Percentiles rank a stretch among this genome's conserved stretches.
Evolutionary conservation across 495 filamentous ascomycete genomes (phyloP).

Genomic region (Jackrogersella multiformis): DNA sequence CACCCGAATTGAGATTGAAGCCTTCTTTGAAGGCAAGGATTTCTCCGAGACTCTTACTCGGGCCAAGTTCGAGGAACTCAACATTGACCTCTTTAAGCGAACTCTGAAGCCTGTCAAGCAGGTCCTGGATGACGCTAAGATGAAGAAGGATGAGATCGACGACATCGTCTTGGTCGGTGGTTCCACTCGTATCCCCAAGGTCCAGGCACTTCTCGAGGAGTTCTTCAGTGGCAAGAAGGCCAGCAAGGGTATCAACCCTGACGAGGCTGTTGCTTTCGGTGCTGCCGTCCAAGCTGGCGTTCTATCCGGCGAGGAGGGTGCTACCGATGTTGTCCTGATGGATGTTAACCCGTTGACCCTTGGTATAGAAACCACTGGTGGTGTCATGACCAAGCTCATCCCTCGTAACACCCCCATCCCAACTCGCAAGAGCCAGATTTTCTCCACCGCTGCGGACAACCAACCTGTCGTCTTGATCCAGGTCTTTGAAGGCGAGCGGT

Average conservation of each 20-base stretch:
- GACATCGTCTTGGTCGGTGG: slow-evolving; percentile 93
- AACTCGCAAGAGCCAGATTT: slow-evolving; percentile 96
- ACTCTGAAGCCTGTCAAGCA: slow-evolving; percentile 99
- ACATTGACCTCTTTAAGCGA: slow-evolving; percentile 98
- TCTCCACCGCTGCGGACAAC: slow-evolving; percentile 98
- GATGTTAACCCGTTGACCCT: slow-evolving; percentile 98
- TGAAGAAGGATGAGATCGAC: slow-evolving; percentile 85
- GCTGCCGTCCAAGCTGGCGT: slow-evolving; percentile 98
- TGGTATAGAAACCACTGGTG: slow-evolving; percentile 98
- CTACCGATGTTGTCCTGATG: slow-evolving; percentile 85
- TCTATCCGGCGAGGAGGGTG: slow-evolving; percentile 84
- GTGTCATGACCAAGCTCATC: slow-evolving; percentile 98
- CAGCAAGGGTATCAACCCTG: slow-evolving; percentile 98
- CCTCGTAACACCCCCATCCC: slow-evolving; percentile 95
- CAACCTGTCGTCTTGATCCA: slow-evolving; percentile 97
- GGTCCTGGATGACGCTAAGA: slow-evolving; percentile 91
- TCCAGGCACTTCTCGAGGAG: slow-evolving; percentile 92
- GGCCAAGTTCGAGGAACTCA: slow-evolving; percentile 99
- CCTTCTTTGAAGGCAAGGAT: slow-evolving; percentile 95
- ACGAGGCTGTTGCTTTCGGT: slow-evolving; percentile 97
- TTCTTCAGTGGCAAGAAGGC: slow-evolving; percentile 94
- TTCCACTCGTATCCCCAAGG: slow-evolving; percentile 97
- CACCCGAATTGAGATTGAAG: slow-evolving; percentile 96
- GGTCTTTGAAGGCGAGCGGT: slow-evolving; percentile 95
- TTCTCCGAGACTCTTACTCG: slow-evolving; percentile 98